A percentile compares a stretch with the other conserved stretches of the same genome.
Evolutionary conservation across 495 filamentous ascomycete genomes (phyloP).

Genomic region (Penicillium turbatum): DNA sequence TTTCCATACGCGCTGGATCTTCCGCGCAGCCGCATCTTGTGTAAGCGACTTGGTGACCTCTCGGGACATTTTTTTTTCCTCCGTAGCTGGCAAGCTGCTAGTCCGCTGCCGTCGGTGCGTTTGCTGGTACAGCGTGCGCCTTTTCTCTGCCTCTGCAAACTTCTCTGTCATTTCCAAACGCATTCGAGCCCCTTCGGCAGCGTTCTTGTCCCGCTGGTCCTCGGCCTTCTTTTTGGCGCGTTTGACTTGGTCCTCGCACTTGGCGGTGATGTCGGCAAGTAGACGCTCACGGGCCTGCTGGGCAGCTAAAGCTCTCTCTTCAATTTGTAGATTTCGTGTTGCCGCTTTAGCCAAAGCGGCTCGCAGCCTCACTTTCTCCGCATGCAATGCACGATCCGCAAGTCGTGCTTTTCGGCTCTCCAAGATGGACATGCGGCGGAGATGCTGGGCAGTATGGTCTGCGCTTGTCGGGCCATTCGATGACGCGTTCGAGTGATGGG

Average conservation of each 20-base stretch:
- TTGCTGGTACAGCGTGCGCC: conserved; percentile 54
- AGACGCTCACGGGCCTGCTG: conserved; percentile 87
- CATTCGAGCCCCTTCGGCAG: conserved; percentile 74
- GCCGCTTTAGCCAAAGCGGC: conserved; percentile 81
- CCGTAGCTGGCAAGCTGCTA: conserved; percentile 53
- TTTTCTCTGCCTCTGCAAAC: conserved; percentile 79
- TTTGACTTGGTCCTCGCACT: conserved; percentile 91
- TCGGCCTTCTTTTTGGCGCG: conserved; percentile 90
- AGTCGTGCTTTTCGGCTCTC: conserved; percentile 90
- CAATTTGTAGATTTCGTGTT: conserved; percentile 58
- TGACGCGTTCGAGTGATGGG: conserved; percentile 60
- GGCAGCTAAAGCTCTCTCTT: conserved; percentile 85
- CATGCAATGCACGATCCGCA: conserved; percentile 89
- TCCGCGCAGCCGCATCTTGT: conserved; percentile 62
- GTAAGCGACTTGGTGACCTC: conserved; percentile 45
- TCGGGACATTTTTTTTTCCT: conserved; percentile 50
- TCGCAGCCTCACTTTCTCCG: conserved; percentile 90
- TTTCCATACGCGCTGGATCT: conserved; percentile 78
- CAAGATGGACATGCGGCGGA: conserved; percentile 85
- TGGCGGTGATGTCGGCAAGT: conserved; percentile 86
- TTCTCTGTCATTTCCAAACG: conserved; percentile 81
- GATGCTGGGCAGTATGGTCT: conserved; percentile 81
- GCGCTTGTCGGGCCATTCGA: conserved; percentile 65
- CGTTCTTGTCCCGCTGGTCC: conserved; percentile 84
- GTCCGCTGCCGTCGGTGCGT: conserved; percentile 60